phyloP scores from a whole-genome alignment of 2,329 filamentous ascomycete genomes.

The Alternaria atra region DNA sequence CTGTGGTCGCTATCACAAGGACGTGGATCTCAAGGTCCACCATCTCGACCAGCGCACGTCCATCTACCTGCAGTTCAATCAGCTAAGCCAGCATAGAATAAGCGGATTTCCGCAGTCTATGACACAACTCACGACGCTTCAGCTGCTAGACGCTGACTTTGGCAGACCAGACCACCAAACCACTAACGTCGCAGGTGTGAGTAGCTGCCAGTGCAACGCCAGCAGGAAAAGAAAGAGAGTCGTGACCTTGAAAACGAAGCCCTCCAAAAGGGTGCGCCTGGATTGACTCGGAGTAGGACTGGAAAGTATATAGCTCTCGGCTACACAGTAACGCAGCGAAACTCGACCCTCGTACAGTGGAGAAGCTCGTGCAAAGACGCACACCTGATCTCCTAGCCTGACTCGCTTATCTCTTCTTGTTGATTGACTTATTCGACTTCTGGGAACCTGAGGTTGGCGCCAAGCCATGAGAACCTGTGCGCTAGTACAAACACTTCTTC shows the following conservation, averaged over 20 bases:
- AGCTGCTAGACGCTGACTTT: slow-evolving; percentile 23
- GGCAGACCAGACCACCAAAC: slow-evolving; percentile 17
- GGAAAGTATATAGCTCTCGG: too few species aligned
- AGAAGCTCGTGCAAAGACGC: too few species aligned
- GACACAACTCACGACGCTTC: slow-evolving; percentile 8
- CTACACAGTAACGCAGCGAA: too few species aligned
- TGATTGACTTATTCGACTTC: too few species aligned
- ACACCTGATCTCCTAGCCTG: too few species aligned
- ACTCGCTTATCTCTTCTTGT: too few species aligned
- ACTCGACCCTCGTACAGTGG: too few species aligned
- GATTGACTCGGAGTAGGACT: too few species aligned
- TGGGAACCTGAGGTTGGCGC: too few species aligned
- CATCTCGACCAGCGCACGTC: slow-evolving; percentile 12
- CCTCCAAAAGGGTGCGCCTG: slow-evolving; percentile 9
- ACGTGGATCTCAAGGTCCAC: slow-evolving; percentile 11
- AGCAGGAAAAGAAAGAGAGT: slow-evolving; percentile 21
- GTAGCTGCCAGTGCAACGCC: slow-evolving; percentile 6
- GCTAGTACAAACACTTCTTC: too few species aligned
- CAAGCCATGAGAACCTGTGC: too few species aligned
- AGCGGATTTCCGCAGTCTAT: slow-evolving; percentile 24
- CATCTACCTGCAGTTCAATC: slow-evolving; percentile 18
- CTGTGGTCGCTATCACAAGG: slow-evolving; percentile 16
- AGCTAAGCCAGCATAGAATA: slow-evolving; percentile 13
- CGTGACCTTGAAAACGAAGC: background rate
- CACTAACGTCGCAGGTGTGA: background rate